Percentiles rank a stretch among this genome's conserved stretches.
phyloP scores from a whole-genome alignment of 2,329 filamentous ascomycete species.

The Blastomyces gilchristii region DNA sequence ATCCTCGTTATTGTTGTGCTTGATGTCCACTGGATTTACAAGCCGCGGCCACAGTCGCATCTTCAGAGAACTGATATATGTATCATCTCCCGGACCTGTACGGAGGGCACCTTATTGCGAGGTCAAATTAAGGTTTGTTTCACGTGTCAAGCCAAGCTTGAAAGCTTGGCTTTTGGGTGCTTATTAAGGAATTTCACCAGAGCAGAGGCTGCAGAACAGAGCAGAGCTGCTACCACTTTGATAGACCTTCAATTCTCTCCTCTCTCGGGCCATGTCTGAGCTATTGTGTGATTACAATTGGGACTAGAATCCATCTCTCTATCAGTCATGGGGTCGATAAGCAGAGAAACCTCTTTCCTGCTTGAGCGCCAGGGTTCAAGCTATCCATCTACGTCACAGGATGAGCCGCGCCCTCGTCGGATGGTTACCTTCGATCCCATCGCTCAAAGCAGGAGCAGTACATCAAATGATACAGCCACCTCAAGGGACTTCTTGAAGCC shows the following conservation, averaged over 20 bases:
- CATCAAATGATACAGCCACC: constrained; percentile 11
- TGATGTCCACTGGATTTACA: no score
- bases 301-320: background rate
- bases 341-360: constrained; percentile 33
- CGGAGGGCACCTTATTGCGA: background rate
- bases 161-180: background rate
- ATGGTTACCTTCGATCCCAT: constrained; percentile 41
- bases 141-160: background rate
- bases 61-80: no score
- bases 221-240: no score
- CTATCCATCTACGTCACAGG: constrained; percentile 30
- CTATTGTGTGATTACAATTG: background rate
- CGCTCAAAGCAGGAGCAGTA: constrained; percentile 33
- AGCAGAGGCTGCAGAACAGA: no score
- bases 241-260: background rate
- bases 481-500: constrained; percentile 25
- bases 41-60: no score
- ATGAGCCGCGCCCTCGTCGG: constrained; percentile 22
- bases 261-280: background rate
- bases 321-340: constrained; percentile 26
- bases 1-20: no score
- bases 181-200: no score
- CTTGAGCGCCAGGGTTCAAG: constrained; percentile 27
- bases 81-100: no score
- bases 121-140: background rate